A percentile compares a stretch with the other conserved stretches of the same genome.
phyloP scores from a whole-genome alignment of 768 basidiomycete species.

The Tricholoma hemisulphureum region DNA sequence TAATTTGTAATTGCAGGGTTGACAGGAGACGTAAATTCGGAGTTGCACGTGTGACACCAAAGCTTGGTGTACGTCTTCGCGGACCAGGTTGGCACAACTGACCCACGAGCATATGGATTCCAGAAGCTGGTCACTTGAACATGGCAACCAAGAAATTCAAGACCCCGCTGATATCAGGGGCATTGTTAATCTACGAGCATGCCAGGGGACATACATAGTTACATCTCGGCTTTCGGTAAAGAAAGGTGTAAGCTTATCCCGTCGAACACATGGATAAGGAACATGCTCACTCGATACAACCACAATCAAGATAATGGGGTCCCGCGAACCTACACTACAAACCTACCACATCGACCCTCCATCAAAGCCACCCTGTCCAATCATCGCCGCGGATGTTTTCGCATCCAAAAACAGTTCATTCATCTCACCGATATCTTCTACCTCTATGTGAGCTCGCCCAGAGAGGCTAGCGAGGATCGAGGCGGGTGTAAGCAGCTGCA shows the following conservation, averaged over 20 bases:
- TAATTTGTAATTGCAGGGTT: background rate
- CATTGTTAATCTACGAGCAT: background rate
- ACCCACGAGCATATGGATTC: too few relatives aligned
- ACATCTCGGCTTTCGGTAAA: background rate
- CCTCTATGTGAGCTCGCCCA: slow-evolving; percentile 77
- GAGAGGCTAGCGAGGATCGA: slow-evolving; percentile 78
- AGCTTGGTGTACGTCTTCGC: background rate
- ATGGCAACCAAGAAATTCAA: background rate
- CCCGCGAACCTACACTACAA: background rate
- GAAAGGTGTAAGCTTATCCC: background rate
- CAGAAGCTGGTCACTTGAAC: background rate
- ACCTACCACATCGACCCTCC: slow-evolving; percentile 23
- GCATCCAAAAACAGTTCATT: slow-evolving; percentile 94
- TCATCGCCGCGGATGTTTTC: slow-evolving; percentile 68
- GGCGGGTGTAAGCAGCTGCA: slow-evolving; percentile 89
- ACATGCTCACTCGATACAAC: background rate
- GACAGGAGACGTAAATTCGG: background rate
- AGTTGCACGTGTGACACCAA: background rate
- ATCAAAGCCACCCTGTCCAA: slow-evolving; percentile 40
- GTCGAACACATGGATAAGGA: background rate
- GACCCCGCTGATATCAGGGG: background rate
- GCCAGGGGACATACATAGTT: background rate
- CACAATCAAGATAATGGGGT: background rate
- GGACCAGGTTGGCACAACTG: too few relatives aligned
- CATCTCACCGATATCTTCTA: slow-evolving; percentile 93